Conservation (phyloP, 2,329 filamentous ascomycete genomes). For the Penicillium verrucosum region DNA sequence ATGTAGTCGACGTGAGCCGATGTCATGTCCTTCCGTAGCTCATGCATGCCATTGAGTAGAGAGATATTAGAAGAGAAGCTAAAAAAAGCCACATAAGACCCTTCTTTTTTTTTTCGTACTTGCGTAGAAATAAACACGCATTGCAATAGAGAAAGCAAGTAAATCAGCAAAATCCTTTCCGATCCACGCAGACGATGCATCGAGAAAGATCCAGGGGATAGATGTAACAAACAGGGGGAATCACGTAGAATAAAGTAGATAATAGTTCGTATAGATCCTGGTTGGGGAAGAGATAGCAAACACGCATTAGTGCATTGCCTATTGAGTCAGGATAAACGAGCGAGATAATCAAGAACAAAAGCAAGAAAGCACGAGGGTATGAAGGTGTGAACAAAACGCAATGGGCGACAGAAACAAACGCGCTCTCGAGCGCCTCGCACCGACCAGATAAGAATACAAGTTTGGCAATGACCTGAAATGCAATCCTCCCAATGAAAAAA, state of each 20-base stretch:
- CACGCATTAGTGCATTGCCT: conserved; percentile 7
- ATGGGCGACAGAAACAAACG: conserved; percentile 21
- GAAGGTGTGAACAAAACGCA: conserved; percentile 27
- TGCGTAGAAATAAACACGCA: conserved; percentile 12
- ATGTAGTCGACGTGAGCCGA: conserved; percentile 7
- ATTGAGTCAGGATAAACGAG: conserved; percentile 10
- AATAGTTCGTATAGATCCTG: conserved; percentile 27
- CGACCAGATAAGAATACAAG: conserved; percentile 29
- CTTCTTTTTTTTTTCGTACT: conserved; percentile 11
- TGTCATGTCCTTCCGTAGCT: conserved; percentile 15
- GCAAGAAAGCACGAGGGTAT: conserved; percentile 33
- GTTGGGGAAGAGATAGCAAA: conserved; percentile 8
- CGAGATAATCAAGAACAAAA: conserved; percentile 13
- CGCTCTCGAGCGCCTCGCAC: conserved; percentile 22
- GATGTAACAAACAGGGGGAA: conserved; percentile 27
- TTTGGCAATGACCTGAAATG: conserved; percentile 30
- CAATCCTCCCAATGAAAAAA: conserved; percentile 31
- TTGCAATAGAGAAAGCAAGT: conserved; percentile 10
- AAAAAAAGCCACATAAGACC: conserved; percentile 15
- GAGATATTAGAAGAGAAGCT: conserved; percentile 11
- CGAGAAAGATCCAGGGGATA: conserved; percentile 25
- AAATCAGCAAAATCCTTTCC: conserved; percentile 24
- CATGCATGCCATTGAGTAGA: conserved; percentile 16
- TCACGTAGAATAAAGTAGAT: conserved; percentile 29
- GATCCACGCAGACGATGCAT: conserved; percentile 27